Percentiles rank a stretch among this genome's conserved stretches.
These are phyloP conservation scores for Penicillium capsulatum DNA, from an alignment of 2,329 filamentous ascomycete species.

Conservation along the genomic window DNA sequence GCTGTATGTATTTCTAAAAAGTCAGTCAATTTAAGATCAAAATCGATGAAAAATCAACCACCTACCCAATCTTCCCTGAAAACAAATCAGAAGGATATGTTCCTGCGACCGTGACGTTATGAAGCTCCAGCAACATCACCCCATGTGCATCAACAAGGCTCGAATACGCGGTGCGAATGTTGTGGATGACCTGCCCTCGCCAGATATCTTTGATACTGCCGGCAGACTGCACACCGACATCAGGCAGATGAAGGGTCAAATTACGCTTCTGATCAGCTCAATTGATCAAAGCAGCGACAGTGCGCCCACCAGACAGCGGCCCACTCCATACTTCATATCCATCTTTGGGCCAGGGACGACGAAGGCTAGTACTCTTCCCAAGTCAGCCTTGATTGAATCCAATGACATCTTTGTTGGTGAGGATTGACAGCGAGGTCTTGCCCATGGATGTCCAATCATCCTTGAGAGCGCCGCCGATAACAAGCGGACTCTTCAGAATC, in stretches of 20 bases:
- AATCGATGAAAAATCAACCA: background rate
- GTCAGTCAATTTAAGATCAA: too few relatives aligned
- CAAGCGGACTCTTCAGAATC: conserved; percentile 50
- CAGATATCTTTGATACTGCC: too few relatives aligned
- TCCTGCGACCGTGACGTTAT: too few relatives aligned
- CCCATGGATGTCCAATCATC: conserved; percentile 38
- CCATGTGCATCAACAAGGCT: too few relatives aligned
- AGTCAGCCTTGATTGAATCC: conserved; percentile 56
- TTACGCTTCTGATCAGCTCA: conserved; percentile 38
- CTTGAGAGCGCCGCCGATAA: conserved; percentile 47
- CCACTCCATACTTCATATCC: conserved; percentile 53
- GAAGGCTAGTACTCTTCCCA: conserved; percentile 51
- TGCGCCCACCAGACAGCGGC: conserved; percentile 38
- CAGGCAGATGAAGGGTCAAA: conserved; percentile 43
- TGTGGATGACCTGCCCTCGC: too few relatives aligned
- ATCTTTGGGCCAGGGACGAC: conserved; percentile 46
- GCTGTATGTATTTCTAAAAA: conserved; percentile 4
- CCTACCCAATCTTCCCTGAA: too few relatives aligned
- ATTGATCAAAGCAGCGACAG: too few relatives aligned
- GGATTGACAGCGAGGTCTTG: conserved; percentile 40
- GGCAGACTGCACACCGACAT: conserved; percentile 40
- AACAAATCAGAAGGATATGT: too few relatives aligned
- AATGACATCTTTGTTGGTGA: conserved; percentile 53
- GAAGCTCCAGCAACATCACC: too few relatives aligned
- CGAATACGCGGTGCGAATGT: too few relatives aligned